Evolutionary conservation across 805 yeast genomes (phyloP).

Genomic region (Groenewaldozyma tartarivorans): DNA sequence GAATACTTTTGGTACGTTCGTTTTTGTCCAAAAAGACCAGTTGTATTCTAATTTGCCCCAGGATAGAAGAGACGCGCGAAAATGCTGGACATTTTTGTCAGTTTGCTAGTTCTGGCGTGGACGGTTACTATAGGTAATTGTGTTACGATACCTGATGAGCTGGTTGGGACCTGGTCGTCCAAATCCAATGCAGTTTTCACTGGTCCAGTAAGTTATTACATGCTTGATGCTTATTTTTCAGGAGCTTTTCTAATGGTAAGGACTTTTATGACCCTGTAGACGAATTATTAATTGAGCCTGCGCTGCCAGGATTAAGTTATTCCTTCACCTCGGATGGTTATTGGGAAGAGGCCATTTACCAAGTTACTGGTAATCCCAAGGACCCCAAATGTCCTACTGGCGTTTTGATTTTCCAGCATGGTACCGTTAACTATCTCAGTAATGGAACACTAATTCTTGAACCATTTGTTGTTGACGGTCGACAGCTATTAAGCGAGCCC

Average conservation of each 20-base stretch:
- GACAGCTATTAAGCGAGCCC: constrained; percentile 84
- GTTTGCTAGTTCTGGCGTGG: too few relatives aligned
- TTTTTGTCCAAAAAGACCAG: too few relatives aligned
- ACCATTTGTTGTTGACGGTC: constrained; percentile 82
- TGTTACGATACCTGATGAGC: constrained; percentile 9
- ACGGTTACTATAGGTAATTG: too few relatives aligned
- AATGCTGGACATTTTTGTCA: not conserved
- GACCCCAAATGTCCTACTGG: constrained; percentile 82
- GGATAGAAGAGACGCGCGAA: too few relatives aligned
- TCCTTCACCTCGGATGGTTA: constrained; percentile 90
- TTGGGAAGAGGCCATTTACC: constrained; percentile 83
- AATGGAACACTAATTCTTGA: constrained; percentile 62
- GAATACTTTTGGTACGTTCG: too few relatives aligned
- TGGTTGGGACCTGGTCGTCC: constrained; percentile 92
- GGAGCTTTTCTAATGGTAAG: constrained; percentile 13
- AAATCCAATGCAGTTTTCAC: constrained; percentile 92
- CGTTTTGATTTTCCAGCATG: constrained; percentile 80
- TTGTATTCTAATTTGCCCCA: too few relatives aligned
- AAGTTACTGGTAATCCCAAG: constrained; percentile 55
- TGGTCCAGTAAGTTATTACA: constrained; percentile 63
- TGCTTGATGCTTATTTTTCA: not conserved
- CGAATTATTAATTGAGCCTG: constrained; percentile 90
- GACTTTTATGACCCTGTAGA: constrained; percentile 90
- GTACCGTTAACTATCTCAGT: constrained; percentile 49
- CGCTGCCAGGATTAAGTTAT: constrained; percentile 86